A percentile compares a stretch with the other conserved stretches of the same genome.
Conservation (phyloP, 768 basidiomycete species). For the Tricholoma saponaceum region DNA sequence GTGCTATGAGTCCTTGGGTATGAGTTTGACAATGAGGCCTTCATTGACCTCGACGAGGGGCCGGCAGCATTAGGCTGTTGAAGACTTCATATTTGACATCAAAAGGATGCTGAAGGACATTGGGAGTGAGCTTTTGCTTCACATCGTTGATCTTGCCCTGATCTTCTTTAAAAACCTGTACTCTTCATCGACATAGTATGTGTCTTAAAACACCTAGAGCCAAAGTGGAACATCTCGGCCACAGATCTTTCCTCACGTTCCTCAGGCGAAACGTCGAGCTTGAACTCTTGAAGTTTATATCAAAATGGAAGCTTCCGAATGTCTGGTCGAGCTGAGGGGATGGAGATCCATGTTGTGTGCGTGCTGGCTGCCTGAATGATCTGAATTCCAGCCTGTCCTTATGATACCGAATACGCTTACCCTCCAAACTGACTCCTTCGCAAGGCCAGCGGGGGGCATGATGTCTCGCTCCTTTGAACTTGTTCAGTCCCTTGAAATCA, state of each 20-base stretch:
- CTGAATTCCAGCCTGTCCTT: conserved; percentile 17
- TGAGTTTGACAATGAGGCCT: conserved; percentile 7
- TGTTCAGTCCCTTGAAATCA: conserved; percentile 7
- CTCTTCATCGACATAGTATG: conserved; percentile 1
- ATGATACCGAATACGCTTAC: conserved; percentile 17
- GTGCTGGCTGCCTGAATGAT: conserved; percentile 10
- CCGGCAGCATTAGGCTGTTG: conserved; percentile 12
- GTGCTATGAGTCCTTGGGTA: conserved; percentile 4
- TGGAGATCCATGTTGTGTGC: not conserved
- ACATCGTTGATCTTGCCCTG: conserved; percentile 8
- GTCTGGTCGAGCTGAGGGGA: not conserved
- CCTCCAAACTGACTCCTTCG: conserved; percentile 5
- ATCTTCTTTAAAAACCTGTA: conserved; percentile 12
- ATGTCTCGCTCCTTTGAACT: conserved; percentile 10
- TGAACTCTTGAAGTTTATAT: not conserved
- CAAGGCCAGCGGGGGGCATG: conserved; percentile 15
- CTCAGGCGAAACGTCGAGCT: conserved; percentile 5
- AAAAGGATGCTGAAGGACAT: conserved; percentile 6
- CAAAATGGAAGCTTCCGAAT: not conserved
- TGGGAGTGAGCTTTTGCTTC: conserved; percentile 9
- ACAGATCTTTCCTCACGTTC: conserved; percentile 14
- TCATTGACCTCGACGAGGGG: conserved; percentile 9
- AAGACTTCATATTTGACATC: conserved; percentile 13
- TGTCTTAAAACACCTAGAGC: conserved; percentile 5
- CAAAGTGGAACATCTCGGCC: conserved; percentile 6